Percentiles rank a stretch among this genome's conserved stretches.
phyloP scores from a whole-genome alignment of 2,329 filamentous ascomycete genomes.

The Botrytis fabae region DNA sequence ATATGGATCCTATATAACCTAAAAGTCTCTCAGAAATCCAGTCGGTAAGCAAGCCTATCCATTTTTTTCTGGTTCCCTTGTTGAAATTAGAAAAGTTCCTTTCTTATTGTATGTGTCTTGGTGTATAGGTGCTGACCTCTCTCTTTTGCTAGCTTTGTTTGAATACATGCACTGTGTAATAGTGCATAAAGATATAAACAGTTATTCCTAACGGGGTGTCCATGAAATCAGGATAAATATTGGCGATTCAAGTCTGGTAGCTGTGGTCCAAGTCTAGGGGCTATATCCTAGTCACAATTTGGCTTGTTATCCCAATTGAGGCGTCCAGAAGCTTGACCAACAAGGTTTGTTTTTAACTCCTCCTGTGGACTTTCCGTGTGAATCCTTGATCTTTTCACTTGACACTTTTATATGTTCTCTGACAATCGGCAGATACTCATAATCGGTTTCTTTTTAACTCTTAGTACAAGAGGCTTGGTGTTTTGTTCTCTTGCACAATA shows the following conservation, averaged over 20 bases:
- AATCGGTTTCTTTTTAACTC: background rate
- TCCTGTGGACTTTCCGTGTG: background rate
- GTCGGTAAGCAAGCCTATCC: background rate
- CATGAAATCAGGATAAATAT: background rate
- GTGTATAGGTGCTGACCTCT: background rate
- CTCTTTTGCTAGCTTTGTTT: background rate
- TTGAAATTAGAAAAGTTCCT: too few species aligned
- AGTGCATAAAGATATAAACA: background rate
- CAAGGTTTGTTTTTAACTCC: background rate
- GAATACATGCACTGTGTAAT: background rate
- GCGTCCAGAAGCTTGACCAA: background rate
- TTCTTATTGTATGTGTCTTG: background rate
- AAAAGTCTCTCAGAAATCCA: background rate
- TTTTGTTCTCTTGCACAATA: background rate
- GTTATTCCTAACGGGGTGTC: too few species aligned
- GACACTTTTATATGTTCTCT: background rate
- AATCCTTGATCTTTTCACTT: background rate
- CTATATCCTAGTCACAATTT: background rate
- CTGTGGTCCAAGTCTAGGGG: background rate
- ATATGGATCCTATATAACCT: background rate
- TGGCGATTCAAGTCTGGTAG: background rate
- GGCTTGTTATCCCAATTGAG: background rate
- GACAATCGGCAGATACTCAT: background rate
- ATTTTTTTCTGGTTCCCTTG: background rate
- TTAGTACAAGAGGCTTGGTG: background rate